Percentiles rank a stretch among this genome's conserved stretches.
These are phyloP conservation scores for Mesotaenium endlicherianum DNA, from an alignment of 139 green algal species.

Conservation along the genomic window DNA sequence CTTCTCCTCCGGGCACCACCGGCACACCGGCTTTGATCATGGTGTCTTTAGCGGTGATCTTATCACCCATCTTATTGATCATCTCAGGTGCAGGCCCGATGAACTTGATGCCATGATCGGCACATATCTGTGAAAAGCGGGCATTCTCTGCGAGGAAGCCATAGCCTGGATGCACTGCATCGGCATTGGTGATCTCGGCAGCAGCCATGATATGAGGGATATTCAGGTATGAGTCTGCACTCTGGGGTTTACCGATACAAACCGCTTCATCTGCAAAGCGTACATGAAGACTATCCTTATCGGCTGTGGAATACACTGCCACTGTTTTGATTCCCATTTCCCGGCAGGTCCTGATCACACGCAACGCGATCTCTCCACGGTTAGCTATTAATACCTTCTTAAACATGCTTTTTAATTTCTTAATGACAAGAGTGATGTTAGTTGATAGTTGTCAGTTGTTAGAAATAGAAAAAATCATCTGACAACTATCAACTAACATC, in stretches of 20 bases:
- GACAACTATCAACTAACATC: too few species aligned
- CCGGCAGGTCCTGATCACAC: slow-evolving; percentile 81
- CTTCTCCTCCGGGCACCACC: slow-evolving; percentile 83
- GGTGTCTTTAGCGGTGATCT: slow-evolving; percentile 79
- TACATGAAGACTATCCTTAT: slow-evolving; percentile 80
- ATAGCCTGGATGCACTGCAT: slow-evolving; percentile 76
- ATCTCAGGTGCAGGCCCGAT: slow-evolving; percentile 81
- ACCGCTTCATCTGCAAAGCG: slow-evolving; percentile 90
- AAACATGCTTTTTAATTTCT: neutral
- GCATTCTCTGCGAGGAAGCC: slow-evolving; percentile 93
- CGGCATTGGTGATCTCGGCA: slow-evolving; percentile 76
- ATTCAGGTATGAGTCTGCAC: slow-evolving; percentile 63
- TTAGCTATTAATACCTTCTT: slow-evolving; percentile 85
- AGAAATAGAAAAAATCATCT: too few species aligned
- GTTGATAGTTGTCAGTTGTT: neutral
- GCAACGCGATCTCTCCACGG: slow-evolving; percentile 92
- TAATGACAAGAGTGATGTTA: neutral
- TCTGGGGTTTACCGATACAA: slow-evolving; percentile 31
- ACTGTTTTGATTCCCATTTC: slow-evolving; percentile 83
- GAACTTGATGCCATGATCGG: slow-evolving; percentile 89
- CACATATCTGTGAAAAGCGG: slow-evolving; percentile 90
- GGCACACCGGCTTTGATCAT: slow-evolving; percentile 92
- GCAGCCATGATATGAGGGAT: slow-evolving; percentile 88
- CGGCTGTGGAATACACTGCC: slow-evolving; percentile 83
- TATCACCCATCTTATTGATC: slow-evolving; percentile 93